Base-by-base conservation (phyloP, 1,139 yeast genomes). In the Wickerhamomyces sp. region DNA sequence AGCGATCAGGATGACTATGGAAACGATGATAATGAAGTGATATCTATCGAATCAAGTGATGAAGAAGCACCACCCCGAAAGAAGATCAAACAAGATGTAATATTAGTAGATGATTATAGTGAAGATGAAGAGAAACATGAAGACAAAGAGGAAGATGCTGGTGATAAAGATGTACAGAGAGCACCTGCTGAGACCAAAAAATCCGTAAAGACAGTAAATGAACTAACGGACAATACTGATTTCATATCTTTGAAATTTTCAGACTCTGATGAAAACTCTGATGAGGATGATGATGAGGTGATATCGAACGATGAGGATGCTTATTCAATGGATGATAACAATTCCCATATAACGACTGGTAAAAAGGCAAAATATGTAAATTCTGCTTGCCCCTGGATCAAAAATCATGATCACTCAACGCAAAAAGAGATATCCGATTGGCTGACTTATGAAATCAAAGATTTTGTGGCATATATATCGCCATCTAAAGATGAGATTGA, bases 391-490 rank as follows among this genome's bases (percentile, higher is more conserved):
- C 96, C 96, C 0, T 88, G 96, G 96, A 74, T 88, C 25, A 70
- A 79, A 43, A 78, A 81, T 47, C 85, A 80, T 49, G 87, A 82
- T 51, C 92, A 84, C 55, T 78, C 88, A 3, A 74, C 68, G 38
- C 88, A 83, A 57, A 72, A 75, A 54, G 90, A 84, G 51, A 77
- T 88, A 24, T 83, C 90, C 1, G 95, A 86, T 52, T 87, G 96
- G 94, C 69, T 92, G 22, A 85, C 95, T 2, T 70, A 76, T 64
- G 99, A 92, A 59, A 87, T 92, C 54, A 76, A 75, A 51, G 96
- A 89, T 55, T 92, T 90, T 58, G 86, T 87, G 24, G 76, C 79
- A 30, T 92, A 88, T 59, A 81, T 92, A 27, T 86, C 96, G 0
- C 98, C 98, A 1, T 81, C 94, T 1, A 76, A 71, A 31, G 74